Conservation (phyloP, 768 basidiomycete species). For the Lactarius sanguifluus region DNA sequence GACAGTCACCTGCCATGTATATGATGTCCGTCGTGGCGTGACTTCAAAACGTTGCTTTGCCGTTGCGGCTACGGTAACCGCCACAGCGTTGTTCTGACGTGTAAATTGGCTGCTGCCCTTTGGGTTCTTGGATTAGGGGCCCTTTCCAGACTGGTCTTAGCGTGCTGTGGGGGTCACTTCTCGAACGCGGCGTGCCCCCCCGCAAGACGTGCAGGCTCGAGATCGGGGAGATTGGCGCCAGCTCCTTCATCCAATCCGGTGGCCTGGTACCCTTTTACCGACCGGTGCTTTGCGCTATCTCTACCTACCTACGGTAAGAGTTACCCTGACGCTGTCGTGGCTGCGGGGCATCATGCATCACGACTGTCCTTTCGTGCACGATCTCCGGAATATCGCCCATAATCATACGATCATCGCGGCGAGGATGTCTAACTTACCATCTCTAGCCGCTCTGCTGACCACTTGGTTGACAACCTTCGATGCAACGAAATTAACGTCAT, state of each 20-base stretch:
- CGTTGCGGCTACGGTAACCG: neutral
- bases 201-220: neutral
- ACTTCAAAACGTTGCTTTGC: neutral
- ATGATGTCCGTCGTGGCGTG: neutral
- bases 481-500: conserved; percentile 2
- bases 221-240: neutral
- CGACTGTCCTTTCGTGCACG: neutral
- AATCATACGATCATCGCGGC: neutral
- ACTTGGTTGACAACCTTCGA: neutral
- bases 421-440: neutral
- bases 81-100: conserved; percentile 2
- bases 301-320: neutral
- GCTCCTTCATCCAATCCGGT: neutral
- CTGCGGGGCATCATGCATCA: neutral
- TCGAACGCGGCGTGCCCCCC: conserved; percentile 1
- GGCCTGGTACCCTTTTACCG: neutral
- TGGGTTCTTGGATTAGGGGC: neutral
- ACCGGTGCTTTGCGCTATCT: neutral
- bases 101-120: neutral
- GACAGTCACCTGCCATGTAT: neutral
- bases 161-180: neutral
- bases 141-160: neutral
- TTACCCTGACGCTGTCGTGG: neutral
- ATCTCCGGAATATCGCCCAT: neutral
- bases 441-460: neutral